Conservation (phyloP, 2,329 filamentous ascomycete species). For the Cladobotryum protrusum region DNA sequence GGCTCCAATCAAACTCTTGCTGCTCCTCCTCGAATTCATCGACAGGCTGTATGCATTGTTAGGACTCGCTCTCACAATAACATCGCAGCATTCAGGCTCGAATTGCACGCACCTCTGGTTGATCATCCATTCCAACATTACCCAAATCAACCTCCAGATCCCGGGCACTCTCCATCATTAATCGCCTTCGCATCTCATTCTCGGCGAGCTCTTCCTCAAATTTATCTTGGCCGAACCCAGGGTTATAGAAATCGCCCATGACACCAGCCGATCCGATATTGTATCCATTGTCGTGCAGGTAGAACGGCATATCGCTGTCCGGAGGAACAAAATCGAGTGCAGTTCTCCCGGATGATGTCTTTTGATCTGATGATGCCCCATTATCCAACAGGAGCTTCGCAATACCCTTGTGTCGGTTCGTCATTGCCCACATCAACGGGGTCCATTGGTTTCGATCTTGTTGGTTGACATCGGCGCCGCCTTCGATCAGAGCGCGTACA, state of each 20-base stretch:
- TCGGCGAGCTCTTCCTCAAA: conserved; percentile 98
- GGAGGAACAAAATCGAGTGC: conserved; percentile 94
- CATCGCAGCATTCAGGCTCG: neutral
- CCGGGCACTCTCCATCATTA: conserved; percentile 99
- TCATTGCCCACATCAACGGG: conserved; percentile 99
- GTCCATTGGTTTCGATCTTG: conserved; percentile 98
- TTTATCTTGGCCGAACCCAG: conserved; percentile 83
- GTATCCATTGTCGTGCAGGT: conserved; percentile 91
- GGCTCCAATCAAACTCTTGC: conserved; percentile 93
- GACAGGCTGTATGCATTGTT: conserved; percentile 40
- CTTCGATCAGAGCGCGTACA: conserved; percentile 74
- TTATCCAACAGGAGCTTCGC: conserved; percentile 89
- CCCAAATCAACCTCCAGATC: conserved; percentile 95
- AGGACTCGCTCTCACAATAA: conserved; percentile 15
- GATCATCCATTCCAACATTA: conserved; percentile 91
- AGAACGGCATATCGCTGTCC: conserved; percentile 94
- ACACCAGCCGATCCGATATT: conserved; percentile 74
- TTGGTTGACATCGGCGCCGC: conserved; percentile 81
- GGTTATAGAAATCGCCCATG: conserved; percentile 86
- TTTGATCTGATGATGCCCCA: conserved; percentile 90
- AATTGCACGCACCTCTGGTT: conserved; percentile 65
- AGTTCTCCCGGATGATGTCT: conserved; percentile 87
- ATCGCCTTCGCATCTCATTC: conserved; percentile 85
- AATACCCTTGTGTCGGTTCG: conserved; percentile 92
- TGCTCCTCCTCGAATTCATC: conserved; percentile 83